Percentiles rank a stretch among this genome's conserved stretches.
Conservation (phyloP, 1,284 basidiomycete species). For the Lentinus polychrous region DNA sequence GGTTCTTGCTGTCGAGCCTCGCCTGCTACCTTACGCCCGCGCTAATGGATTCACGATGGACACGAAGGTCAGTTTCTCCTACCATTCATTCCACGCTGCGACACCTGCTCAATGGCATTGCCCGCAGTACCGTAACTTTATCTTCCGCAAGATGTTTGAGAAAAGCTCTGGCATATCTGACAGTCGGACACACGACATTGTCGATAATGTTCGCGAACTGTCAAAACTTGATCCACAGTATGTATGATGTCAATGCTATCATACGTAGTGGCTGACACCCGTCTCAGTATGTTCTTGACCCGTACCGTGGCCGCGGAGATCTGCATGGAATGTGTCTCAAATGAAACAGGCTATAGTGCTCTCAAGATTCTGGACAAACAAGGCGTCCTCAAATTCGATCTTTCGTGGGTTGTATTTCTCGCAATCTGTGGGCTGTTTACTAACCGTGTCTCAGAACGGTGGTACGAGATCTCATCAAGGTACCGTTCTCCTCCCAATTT, state of each 20-base stretch:
- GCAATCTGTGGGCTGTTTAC: constrained; percentile 10
- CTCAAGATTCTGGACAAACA: constrained; percentile 57
- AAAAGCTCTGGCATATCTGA: constrained; percentile 43
- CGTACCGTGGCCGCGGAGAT: constrained; percentile 73
- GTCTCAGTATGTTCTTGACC: constrained; percentile 64
- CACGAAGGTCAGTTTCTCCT: constrained; percentile 42
- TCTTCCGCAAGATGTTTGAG: constrained; percentile 78
- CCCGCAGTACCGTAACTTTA: constrained; percentile 76
- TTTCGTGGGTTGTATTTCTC: constrained; percentile 35
- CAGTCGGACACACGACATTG: constrained; percentile 52
- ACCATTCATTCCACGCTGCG: too few species aligned
- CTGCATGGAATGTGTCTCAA: constrained; percentile 68
- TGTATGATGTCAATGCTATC: constrained; percentile 17
- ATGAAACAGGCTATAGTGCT: constrained; percentile 59
- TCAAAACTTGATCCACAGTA: constrained; percentile 61
- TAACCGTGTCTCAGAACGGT: constrained; percentile 32
- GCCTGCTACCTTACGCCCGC: constrained; percentile 61
- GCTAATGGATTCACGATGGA: constrained; percentile 72
- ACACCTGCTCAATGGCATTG: constrained; percentile 2
- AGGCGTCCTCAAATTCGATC: constrained; percentile 48
- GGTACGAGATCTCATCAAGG: constrained; percentile 57
- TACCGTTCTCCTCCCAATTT: constrained; percentile 17
- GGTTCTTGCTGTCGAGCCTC: constrained; percentile 66
- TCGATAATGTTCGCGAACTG: constrained; percentile 59
- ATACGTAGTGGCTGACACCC: constrained; percentile 7